Evolutionary conservation across 2,329 filamentous ascomycete genomes (phyloP).

Genomic region (Atkinsonella hypoxylon): DNA sequence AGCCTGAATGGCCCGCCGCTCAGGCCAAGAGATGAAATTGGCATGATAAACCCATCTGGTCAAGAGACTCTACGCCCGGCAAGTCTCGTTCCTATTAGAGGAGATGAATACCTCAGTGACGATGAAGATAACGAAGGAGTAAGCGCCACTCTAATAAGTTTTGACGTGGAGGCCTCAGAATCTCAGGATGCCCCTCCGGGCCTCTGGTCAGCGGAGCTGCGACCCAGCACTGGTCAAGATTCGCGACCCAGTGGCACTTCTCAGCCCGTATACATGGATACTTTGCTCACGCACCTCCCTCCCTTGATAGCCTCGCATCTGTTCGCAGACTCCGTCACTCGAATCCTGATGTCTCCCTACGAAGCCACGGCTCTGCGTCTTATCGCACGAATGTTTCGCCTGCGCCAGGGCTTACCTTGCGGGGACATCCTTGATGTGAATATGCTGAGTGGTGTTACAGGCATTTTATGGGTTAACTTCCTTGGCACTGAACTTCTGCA

Average conservation of each 20-base stretch:
- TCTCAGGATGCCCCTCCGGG: slow-evolving; percentile 37
- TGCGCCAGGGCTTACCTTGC: slow-evolving; percentile 24
- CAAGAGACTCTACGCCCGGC: slow-evolving; percentile 27
- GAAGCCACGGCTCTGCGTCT: slow-evolving; percentile 34
- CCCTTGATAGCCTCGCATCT: slow-evolving; percentile 35
- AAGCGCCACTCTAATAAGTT: slow-evolving; percentile 46
- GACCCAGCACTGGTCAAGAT: slow-evolving; percentile 32
- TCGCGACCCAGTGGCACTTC: slow-evolving; percentile 12
- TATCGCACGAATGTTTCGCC: slow-evolving; percentile 30
- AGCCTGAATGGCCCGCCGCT: slow-evolving; percentile 10
- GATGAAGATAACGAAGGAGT: slow-evolving; percentile 44
- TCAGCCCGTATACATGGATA: slow-evolving; percentile 32
- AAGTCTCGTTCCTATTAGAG: slow-evolving; percentile 35
- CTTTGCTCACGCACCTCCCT: slow-evolving; percentile 38
- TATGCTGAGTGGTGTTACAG: slow-evolving; percentile 24
- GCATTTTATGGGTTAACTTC: slow-evolving; percentile 32
- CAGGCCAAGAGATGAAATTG: slow-evolving; percentile 18
- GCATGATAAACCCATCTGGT: slow-evolving; percentile 15
- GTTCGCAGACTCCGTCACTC: slow-evolving; percentile 29
- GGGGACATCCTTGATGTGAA: slow-evolving; percentile 27
- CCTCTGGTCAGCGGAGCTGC: slow-evolving; percentile 46
- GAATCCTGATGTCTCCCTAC: slow-evolving; percentile 32
- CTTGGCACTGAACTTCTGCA: slow-evolving; percentile 33
- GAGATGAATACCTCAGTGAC: slow-evolving; percentile 41
- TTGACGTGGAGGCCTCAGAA: slow-evolving; percentile 48